phyloP scores from a whole-genome alignment of 176 grass and related monocot genomes.

The Triticum turgidum region DNA sequence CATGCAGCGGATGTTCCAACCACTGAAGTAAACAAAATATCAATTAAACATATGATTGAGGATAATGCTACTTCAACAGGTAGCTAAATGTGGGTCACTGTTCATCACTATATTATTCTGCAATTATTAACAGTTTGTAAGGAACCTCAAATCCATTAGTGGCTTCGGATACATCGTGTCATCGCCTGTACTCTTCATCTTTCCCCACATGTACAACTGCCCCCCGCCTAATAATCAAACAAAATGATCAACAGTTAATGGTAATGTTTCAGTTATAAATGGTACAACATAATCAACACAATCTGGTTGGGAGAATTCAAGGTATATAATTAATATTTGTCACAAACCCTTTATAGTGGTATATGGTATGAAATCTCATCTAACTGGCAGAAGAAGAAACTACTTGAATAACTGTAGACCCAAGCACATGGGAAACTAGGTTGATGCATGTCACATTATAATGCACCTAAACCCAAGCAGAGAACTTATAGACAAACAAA shows the following conservation, averaged over 20 bases:
- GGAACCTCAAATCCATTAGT: constrained; percentile 91
- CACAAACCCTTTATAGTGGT: background rate
- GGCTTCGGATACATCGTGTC: constrained; percentile 99
- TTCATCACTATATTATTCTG: constrained; percentile 14
- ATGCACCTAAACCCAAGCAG: background rate
- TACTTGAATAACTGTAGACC: background rate
- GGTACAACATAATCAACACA: background rate
- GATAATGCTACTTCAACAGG: constrained; percentile 3
- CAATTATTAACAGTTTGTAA: constrained; percentile 9
- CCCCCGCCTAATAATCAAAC: constrained; percentile 60
- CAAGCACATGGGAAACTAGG: background rate
- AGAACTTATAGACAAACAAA: background rate
- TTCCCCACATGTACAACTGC: constrained; percentile 99
- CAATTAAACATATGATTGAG: constrained; percentile 16
- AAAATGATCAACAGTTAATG: constrained; percentile 13
- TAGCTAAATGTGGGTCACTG: background rate
- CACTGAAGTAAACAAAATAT: constrained; percentile 60
- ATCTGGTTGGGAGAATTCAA: constrained; percentile 19
- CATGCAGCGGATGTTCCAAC: constrained; percentile 98
- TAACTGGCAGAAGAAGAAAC: background rate
- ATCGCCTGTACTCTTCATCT: constrained; percentile 88
- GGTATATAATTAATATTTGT: constrained; percentile 1
- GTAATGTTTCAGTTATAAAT: background rate
- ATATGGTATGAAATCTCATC: background rate
- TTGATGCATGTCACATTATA: background rate